phyloP scores from a whole-genome alignment of 2,329 filamentous ascomycete genomes.

The Cylindrodendrum hubeiense region DNA sequence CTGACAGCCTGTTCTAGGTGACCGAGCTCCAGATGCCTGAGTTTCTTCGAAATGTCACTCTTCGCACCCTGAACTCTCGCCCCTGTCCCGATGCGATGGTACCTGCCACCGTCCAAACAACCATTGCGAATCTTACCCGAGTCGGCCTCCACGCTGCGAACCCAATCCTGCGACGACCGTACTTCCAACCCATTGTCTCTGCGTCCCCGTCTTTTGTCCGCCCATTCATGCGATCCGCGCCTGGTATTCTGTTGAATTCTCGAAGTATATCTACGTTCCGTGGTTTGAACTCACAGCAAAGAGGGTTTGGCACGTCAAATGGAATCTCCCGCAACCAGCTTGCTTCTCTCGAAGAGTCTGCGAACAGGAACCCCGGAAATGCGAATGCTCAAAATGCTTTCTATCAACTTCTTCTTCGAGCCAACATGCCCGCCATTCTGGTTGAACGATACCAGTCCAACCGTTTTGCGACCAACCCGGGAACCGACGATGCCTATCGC shows the following conservation, averaged over 20 bases:
- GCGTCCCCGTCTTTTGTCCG: constrained; percentile 37
- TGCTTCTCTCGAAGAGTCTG: constrained; percentile 88
- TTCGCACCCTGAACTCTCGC: constrained; percentile 22
- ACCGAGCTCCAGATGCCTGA: constrained; percentile 41
- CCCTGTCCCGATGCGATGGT: constrained; percentile 20
- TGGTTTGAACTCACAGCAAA: constrained; percentile 38
- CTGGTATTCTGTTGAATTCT: constrained; percentile 34
- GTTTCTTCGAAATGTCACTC: constrained; percentile 42
- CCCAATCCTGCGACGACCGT: constrained; percentile 43
- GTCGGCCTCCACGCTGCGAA: constrained; percentile 48
- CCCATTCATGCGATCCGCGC: constrained; percentile 41
- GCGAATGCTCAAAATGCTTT: constrained; percentile 92
- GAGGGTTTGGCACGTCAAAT: constrained; percentile 58
- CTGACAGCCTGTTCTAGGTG: constrained; percentile 32
- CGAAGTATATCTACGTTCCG: constrained; percentile 37
- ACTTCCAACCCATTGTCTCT: constrained; percentile 38
- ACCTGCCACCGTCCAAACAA: constrained; percentile 30
- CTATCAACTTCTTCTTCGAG: constrained; percentile 89
- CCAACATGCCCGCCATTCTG: constrained; percentile 93
- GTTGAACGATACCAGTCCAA: constrained; percentile 91
- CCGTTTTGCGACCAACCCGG: constrained; percentile 83
- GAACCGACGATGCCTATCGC: constrained; percentile 83
- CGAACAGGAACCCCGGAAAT: constrained; percentile 91
- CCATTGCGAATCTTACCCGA: constrained; percentile 41
- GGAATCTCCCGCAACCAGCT: constrained; percentile 75